phyloP scores from a whole-genome alignment of 768 basidiomycete genomes.

The Trametes meyenii region DNA sequence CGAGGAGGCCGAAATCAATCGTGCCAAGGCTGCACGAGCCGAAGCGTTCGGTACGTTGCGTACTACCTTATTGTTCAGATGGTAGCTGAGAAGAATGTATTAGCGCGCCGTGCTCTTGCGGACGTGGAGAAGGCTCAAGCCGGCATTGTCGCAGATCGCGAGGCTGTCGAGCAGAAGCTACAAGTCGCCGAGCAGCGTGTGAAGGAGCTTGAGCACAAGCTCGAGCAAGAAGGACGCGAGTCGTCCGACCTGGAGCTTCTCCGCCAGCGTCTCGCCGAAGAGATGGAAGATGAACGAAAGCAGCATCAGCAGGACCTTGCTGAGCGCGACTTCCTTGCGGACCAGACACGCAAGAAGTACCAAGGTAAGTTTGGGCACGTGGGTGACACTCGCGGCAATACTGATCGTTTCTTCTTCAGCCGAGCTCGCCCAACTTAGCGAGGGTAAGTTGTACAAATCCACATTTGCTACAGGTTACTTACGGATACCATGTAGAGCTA shows the following conservation, averaged over 20 bases:
- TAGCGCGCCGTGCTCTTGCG: slow-evolving; percentile 62
- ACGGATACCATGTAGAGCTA: slow-evolving; percentile 50
- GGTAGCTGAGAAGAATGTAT: neutral
- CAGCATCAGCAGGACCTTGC: slow-evolving; percentile 80
- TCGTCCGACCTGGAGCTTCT: slow-evolving; percentile 65
- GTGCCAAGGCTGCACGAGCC: slow-evolving; percentile 63
- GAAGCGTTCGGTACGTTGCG: slow-evolving; percentile 57
- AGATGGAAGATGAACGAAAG: slow-evolving; percentile 77
- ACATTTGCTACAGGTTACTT: neutral
- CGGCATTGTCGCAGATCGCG: slow-evolving; percentile 53
- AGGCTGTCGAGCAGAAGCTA: slow-evolving; percentile 52
- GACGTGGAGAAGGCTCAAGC: slow-evolving; percentile 64
- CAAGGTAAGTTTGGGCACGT: slow-evolving; percentile 53
- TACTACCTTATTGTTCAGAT: neutral
- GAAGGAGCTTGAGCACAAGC: slow-evolving; percentile 60
- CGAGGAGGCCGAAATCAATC: slow-evolving; percentile 69
- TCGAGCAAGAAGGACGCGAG: slow-evolving; percentile 71
- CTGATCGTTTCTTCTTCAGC: slow-evolving; percentile 43
- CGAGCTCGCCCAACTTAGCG: slow-evolving; percentile 77
- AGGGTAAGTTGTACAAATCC: slow-evolving; percentile 49
- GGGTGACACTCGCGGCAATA: neutral
- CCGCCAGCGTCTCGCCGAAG: slow-evolving; percentile 69
- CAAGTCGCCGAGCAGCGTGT: slow-evolving; percentile 54
- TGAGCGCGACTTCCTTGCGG: slow-evolving; percentile 74
- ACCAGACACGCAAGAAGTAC: slow-evolving; percentile 86